These are phyloP conservation scores for Fusarium sp. DNA, from an alignment of 2,329 filamentous ascomycete species.

Conservation along the genomic window DNA sequence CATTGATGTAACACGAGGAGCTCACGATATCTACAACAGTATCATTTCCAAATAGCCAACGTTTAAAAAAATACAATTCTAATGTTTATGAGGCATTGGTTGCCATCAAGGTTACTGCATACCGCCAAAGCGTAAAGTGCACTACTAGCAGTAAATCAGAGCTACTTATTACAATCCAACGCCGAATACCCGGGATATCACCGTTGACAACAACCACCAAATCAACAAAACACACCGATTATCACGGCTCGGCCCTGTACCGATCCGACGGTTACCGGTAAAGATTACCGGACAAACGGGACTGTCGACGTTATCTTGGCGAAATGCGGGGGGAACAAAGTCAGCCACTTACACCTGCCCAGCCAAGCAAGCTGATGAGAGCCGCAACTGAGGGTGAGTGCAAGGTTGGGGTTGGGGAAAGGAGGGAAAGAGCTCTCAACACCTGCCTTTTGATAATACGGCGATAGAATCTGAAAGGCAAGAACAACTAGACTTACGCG, in stretches of 20 bases:
- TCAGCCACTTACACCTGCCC: constrained; percentile 27
- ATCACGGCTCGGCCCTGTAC: constrained; percentile 24
- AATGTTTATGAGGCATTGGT: background rate
- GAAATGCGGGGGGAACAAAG: constrained; percentile 32
- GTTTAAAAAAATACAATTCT: background rate
- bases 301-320: constrained; percentile 4
- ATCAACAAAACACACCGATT: constrained; percentile 4
- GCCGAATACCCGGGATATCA: constrained; percentile 40
- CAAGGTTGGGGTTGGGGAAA: background rate
- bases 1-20: too few species aligned
- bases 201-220: constrained; percentile 17
- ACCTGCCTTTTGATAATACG: background rate
- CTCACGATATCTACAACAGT: too few species aligned
- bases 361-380: constrained; percentile 22
- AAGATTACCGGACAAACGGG: constrained; percentile 34
- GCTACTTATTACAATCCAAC: constrained; percentile 1
- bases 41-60: background rate
- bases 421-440: background rate
- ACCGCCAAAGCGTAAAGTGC: constrained; percentile 2
- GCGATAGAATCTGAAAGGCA: constrained; percentile 1
- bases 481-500: constrained; percentile 4
- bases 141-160: constrained; percentile 6
- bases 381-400: constrained; percentile 2
- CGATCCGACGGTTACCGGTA: constrained; percentile 33
- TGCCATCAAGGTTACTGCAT: background rate